Conservation (phyloP, 176 grass and related monocot genomes). For the Echinochloa phyllopogon region DNA sequence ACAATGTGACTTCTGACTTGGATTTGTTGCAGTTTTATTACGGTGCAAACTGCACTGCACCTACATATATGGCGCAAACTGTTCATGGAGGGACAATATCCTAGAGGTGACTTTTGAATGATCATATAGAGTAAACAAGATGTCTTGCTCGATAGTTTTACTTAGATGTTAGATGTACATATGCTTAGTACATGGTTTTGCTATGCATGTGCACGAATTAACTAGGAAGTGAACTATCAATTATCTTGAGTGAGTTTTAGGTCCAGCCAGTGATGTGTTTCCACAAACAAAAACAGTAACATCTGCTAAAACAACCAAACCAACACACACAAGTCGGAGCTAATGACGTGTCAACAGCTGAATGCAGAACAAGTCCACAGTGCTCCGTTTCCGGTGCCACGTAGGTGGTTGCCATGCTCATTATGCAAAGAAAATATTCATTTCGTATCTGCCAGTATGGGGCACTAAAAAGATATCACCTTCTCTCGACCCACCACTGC, state of each 20-base stretch:
- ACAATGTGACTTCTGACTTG: conserved; percentile 2
- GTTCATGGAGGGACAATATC: neutral
- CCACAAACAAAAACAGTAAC: neutral
- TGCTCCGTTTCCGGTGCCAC: neutral
- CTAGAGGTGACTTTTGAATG: neutral
- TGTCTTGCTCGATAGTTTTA: no score
- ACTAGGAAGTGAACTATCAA: no score
- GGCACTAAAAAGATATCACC: neutral
- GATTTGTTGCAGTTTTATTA: neutral
- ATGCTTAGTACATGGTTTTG: no score
- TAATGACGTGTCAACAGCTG: conserved; percentile 29
- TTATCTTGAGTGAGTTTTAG: no score
- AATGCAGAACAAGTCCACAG: neutral
- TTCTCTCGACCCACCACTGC: conserved; percentile 17
- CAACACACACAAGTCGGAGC: conserved; percentile 1
- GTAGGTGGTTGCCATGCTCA: neutral
- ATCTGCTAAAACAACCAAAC: conserved; percentile 10
- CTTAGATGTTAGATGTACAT: no score
- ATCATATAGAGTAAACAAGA: no score
- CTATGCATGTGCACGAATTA: no score
- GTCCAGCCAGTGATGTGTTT: no score
- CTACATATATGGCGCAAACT: neutral
- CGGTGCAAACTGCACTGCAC: neutral
- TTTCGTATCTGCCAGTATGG: conserved; percentile 16
- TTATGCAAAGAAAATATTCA: conserved; percentile 24